Base-by-base conservation (phyloP, 345 rosid genomes). In the Populus euphratica region DNA sequence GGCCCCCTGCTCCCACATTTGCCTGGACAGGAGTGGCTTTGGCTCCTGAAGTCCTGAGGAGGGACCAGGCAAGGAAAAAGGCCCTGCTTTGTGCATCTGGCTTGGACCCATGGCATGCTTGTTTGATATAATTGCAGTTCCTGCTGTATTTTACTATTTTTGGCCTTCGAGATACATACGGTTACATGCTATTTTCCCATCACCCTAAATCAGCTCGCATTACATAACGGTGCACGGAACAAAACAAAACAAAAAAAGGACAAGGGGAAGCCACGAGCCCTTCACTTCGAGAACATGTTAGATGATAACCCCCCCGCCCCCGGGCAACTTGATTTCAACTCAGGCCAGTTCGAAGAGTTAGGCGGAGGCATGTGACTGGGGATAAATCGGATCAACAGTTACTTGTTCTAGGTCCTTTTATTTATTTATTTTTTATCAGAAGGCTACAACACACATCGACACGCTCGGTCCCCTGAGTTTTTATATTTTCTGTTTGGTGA, bases 381-480 rank as follows among this genome's bases (percentile, higher is more conserved):
- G 69, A 62, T 18, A 21, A 62, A 72, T 73, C 41, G 69, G 75
- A 80, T 61, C 16, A 68, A 61, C 44, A 17, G 69, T 59, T 70
- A 50, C 4, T 31, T 33, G 35, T 33, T 77, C 33, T 36, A 2
- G 21, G 14, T 65, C 21, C n/a, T 0, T 6, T 47, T 69, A 20
- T 6, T 41, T 27, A 27, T 27, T 33, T 33, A 3, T 59, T 44
- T 49, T 49, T 5, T 18, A 50, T 18, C n/a, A 0, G 8, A 50
- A 18, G 59, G 23, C n/a, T 7, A 21, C 7, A 17, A 0, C 61
- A 52, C 61, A 7, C 49, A 49, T 23, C 49, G 33, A 66, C 29
- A 66, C 27, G 33, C 43, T 43, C 10, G 27, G 49, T 20, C 35
- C 71, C 59, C 78, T 17, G 12, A 33, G n/a, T 41, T 63, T 68